These are phyloP conservation scores for Senna siamea DNA, from an alignment of 306 rosid species.

Conservation along the genomic window DNA sequence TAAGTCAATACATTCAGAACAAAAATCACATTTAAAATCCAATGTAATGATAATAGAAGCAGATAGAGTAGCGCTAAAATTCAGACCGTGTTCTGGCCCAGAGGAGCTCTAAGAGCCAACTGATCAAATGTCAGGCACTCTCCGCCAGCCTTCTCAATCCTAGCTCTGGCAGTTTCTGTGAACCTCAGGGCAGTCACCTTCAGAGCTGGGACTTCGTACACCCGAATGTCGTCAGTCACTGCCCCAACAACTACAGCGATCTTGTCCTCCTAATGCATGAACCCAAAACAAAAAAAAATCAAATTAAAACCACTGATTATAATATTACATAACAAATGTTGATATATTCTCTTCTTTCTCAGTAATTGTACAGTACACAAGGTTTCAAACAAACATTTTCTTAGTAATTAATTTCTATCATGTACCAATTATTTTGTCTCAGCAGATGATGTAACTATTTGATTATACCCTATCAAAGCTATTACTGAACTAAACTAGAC, in stretches of 20 bases:
- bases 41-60: neutral
- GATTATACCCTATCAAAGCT: neutral
- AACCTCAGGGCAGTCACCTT: conserved; percentile 28
- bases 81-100: conserved; percentile 13
- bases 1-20: neutral
- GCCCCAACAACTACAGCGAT: conserved; percentile 3
- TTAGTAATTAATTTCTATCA: neutral
- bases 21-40: neutral
- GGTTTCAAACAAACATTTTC: neutral
- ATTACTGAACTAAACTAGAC: neutral
- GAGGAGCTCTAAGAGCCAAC: conserved; percentile 22
- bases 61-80: neutral
- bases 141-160: conserved; percentile 26
- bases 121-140: conserved; percentile 25
- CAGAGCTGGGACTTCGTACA: conserved; percentile 8
- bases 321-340: neutral
- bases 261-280: conserved; percentile 17
- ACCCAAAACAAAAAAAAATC: neutral
- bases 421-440: neutral
- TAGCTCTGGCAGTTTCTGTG: conserved; percentile 22
- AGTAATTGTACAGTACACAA: neutral
- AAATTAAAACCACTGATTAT: neutral
- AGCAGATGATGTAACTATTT: neutral
- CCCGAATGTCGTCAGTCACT: conserved; percentile 16
- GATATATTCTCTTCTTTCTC: neutral